Evolutionary conservation across 768 basidiomycete genomes (phyloP).

Genomic region (Termitomyces sp.): DNA sequence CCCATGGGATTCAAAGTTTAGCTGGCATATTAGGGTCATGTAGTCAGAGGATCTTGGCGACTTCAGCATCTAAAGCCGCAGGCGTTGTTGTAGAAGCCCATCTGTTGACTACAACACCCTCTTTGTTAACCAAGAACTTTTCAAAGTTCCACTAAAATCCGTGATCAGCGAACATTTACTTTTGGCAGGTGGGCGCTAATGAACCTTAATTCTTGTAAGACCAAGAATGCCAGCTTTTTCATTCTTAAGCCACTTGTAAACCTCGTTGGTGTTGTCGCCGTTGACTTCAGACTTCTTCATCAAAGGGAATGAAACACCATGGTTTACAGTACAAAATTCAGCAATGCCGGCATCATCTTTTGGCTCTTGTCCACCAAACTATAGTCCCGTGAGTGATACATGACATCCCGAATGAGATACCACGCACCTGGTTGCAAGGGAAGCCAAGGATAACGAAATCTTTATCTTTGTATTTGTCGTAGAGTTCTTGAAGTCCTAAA

Average conservation of each 20-base stretch:
- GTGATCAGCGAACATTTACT: not conserved
- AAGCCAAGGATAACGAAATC: slow-evolving; percentile 83
- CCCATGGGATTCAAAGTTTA: not conserved
- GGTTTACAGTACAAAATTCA: slow-evolving; percentile 75
- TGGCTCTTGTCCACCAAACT: slow-evolving; percentile 89
- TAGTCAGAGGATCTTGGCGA: slow-evolving; percentile 55
- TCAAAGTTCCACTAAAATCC: slow-evolving; percentile 83
- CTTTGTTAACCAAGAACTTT: slow-evolving; percentile 79
- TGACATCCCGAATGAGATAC: not conserved
- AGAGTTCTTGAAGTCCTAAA: slow-evolving; percentile 71
- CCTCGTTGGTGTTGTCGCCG: slow-evolving; percentile 78
- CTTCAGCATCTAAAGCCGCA: slow-evolving; percentile 54
- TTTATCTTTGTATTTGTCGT: slow-evolving; percentile 78
- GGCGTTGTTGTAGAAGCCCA: slow-evolving; percentile 80
- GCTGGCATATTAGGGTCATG: not conserved
- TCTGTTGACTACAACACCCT: slow-evolving; percentile 70
- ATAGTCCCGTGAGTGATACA: not conserved
- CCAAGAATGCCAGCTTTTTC: slow-evolving; percentile 75
- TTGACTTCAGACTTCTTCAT: slow-evolving; percentile 96
- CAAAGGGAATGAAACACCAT: slow-evolving; percentile 87
- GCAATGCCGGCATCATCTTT: slow-evolving; percentile 73
- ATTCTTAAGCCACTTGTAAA: slow-evolving; percentile 82
- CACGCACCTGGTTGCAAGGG: slow-evolving; percentile 79
- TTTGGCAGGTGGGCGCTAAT: too few species aligned
- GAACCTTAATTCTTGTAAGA: slow-evolving; percentile 70